Conservation (phyloP, 2,329 filamentous ascomycete species). For the Cladosporium velox region DNA sequence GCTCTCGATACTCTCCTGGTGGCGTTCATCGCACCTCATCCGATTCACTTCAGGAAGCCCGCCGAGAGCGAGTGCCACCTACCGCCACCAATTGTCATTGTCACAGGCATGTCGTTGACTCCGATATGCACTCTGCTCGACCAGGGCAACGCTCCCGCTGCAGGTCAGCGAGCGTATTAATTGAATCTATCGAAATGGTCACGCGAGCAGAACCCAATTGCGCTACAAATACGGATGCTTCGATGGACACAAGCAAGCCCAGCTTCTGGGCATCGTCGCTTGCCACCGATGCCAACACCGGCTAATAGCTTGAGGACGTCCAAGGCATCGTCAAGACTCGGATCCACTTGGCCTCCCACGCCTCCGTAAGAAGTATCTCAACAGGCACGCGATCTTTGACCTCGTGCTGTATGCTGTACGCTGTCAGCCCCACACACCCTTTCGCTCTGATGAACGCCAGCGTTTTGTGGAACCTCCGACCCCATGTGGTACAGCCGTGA, state of each 20-base stretch:
- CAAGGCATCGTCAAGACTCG: conserved; percentile 9
- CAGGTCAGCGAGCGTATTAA: neutral
- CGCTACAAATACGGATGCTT: neutral
- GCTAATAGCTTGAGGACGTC: conserved; percentile 14
- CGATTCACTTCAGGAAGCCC: conserved; percentile 7
- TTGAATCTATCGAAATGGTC: neutral
- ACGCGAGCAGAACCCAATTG: conserved; percentile 4
- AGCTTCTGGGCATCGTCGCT: neutral
- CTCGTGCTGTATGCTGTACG: neutral
- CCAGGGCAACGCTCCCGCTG: neutral
- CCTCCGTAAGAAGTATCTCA: neutral
- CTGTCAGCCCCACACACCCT: neutral
- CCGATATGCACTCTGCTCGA: neutral
- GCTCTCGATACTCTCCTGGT: neutral
- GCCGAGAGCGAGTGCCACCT: conserved; percentile 10
- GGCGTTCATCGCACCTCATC: neutral
- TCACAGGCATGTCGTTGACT: neutral
- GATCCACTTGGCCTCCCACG: conserved; percentile 5
- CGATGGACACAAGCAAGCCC: conserved; percentile 3
- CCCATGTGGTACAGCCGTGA: neutral
- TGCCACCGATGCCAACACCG: conserved; percentile 15
- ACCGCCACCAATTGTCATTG: neutral
- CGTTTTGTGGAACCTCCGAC: neutral
- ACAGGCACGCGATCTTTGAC: neutral
- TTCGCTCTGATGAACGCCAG: neutral